These are phyloP conservation scores for Paracamarosporium sp. DNA, from an alignment of 2,329 filamentous ascomycete genomes.

Conservation along the genomic window DNA sequence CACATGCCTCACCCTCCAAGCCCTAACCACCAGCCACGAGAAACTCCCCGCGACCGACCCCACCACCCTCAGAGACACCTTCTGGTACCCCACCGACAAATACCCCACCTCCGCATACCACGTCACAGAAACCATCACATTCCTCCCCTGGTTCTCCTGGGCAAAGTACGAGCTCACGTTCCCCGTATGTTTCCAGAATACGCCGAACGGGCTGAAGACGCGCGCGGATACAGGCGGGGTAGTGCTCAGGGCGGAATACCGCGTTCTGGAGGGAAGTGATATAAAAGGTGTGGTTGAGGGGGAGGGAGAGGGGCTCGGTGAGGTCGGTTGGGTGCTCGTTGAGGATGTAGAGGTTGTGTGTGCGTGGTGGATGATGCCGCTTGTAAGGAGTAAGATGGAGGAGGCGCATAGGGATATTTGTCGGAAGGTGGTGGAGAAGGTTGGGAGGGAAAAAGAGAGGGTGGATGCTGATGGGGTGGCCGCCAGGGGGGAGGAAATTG, in stretches of 20 bases:
- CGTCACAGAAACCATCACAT: conserved; percentile 38
- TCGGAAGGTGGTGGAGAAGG: conserved; percentile 41
- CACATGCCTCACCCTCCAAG: conserved; percentile 41
- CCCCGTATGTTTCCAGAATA: conserved; percentile 40
- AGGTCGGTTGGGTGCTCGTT: conserved; percentile 41
- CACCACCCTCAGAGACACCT: conserved; percentile 39
- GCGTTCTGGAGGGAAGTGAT: conserved; percentile 33
- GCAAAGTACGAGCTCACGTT: conserved; percentile 41
- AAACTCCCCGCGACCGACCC: conserved; percentile 30
- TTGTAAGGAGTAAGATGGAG: conserved; percentile 43
- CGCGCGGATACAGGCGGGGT: conserved; percentile 39
- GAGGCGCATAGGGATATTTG: conserved; percentile 41
- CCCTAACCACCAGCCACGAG: conserved; percentile 36
- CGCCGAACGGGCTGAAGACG: conserved; percentile 39
- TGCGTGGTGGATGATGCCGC: conserved; percentile 44
- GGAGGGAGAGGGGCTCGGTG: conserved; percentile 39
- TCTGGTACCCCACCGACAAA: conserved; percentile 41
- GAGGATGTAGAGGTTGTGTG: conserved; percentile 44
- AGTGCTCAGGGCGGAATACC: conserved; percentile 38
- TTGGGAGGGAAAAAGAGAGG: conserved; percentile 30
- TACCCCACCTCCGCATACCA: conserved; percentile 34
- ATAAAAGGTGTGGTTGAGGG: conserved; percentile 36
- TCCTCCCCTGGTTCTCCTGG: conserved; percentile 38
- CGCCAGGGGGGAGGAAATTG: conserved; percentile 22
- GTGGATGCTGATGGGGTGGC: conserved; percentile 21